These are phyloP conservation scores for Trichothecium sympodiale DNA, from an alignment of 2,329 filamentous ascomycete genomes.

Conservation along the genomic window DNA sequence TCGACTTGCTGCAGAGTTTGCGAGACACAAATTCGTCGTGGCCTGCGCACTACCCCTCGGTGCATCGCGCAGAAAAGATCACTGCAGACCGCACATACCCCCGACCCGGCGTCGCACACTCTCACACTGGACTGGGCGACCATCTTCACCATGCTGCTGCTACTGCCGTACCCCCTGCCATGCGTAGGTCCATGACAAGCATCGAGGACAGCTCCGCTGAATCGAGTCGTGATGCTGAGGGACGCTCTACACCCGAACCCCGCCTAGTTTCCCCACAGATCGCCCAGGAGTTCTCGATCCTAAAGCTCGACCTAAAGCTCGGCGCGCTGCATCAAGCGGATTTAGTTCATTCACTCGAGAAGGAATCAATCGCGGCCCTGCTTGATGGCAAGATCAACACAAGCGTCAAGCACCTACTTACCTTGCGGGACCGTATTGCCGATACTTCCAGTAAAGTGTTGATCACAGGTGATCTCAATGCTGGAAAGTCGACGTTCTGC, in stretches of 20 bases:
- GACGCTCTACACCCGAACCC: slow-evolving; percentile 54
- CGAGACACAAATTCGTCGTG: slow-evolving; percentile 84
- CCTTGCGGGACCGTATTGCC: slow-evolving; percentile 85
- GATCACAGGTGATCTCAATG: slow-evolving; percentile 91
- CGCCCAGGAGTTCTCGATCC: slow-evolving; percentile 86
- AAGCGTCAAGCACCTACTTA: slow-evolving; percentile 80
- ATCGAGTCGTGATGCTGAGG: slow-evolving; percentile 61
- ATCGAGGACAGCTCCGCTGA: slow-evolving; percentile 48
- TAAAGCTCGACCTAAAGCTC: slow-evolving; percentile 90
- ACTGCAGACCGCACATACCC: slow-evolving; percentile 35
- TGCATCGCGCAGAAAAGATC: slow-evolving; percentile 47
- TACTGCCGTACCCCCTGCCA: slow-evolving; percentile 34
- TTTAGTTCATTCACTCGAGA: slow-evolving; percentile 88
- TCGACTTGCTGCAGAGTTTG: slow-evolving; percentile 72
- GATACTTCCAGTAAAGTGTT: slow-evolving; percentile 96
- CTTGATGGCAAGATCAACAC: slow-evolving; percentile 90
- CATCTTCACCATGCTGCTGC: slow-evolving; percentile 45
- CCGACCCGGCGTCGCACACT: slow-evolving; percentile 43
- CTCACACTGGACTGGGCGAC: not conserved
- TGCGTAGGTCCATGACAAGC: slow-evolving; percentile 64
- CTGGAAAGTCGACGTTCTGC: slow-evolving; percentile 97
- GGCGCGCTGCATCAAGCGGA: slow-evolving; percentile 78
- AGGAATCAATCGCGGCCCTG: slow-evolving; percentile 77
- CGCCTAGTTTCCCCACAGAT: slow-evolving; percentile 85
- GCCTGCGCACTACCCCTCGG: slow-evolving; percentile 91